phyloP scores from a whole-genome alignment of 495 filamentous ascomycete species.

The Apodospora peruviana region DNA sequence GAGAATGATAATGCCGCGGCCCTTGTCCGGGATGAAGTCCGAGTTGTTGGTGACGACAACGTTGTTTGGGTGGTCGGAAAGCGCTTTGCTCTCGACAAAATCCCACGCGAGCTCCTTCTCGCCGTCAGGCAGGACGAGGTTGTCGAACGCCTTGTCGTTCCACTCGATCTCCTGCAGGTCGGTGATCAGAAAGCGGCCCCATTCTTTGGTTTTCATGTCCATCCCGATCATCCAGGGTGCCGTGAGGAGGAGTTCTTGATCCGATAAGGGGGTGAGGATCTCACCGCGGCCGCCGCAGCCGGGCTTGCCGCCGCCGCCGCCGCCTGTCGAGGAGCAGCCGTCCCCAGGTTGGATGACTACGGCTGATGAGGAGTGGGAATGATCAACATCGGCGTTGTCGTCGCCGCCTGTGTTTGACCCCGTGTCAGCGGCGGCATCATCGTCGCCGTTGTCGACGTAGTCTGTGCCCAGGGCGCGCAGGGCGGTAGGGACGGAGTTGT shows the following conservation, averaged over 20 bases:
- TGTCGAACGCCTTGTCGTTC: constrained; percentile 46
- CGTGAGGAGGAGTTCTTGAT: constrained; percentile 28
- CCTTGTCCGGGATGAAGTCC: too few species aligned
- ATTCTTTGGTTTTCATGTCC: constrained; percentile 30
- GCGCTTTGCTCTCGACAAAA: constrained; percentile 37
- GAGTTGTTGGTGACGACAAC: too few species aligned
- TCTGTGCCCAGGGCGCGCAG: constrained; percentile 12
- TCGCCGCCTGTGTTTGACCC: too few species aligned
- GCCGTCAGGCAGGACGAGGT: constrained; percentile 41
- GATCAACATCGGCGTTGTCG: too few species aligned
- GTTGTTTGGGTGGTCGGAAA: too few species aligned
- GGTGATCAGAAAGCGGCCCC: constrained; percentile 16
- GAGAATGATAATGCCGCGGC: constrained; percentile 49
- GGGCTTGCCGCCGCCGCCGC: too few species aligned
- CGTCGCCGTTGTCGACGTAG: too few species aligned
- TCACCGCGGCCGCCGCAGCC: constrained; percentile 4
- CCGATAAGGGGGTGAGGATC: constrained; percentile 19
- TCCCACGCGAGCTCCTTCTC: constrained; percentile 46
- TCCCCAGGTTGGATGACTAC: too few species aligned
- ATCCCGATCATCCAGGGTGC: constrained; percentile 32
- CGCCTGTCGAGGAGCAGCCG: too few species aligned
- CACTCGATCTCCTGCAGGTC: constrained; percentile 33
- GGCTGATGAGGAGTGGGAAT: too few species aligned
- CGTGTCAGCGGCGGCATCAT: too few species aligned
- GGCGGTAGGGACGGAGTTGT: constrained; percentile 4